Conservation (phyloP, 192 early-diverging fungal genomes). For the Hyaloraphidium curvatum region DNA sequence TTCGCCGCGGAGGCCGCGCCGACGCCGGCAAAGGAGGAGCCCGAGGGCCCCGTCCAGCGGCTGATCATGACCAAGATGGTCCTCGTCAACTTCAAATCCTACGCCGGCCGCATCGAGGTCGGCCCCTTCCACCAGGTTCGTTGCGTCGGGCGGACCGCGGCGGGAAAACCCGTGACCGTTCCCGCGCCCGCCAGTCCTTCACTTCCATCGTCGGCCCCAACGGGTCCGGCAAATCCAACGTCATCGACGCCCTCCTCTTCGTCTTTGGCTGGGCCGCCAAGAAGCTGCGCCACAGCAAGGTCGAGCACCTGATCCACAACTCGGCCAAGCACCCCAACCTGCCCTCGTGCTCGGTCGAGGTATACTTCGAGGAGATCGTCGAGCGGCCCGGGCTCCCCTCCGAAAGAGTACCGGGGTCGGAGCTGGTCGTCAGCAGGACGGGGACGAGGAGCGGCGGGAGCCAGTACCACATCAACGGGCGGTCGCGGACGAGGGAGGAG, state of each 20-base stretch:
- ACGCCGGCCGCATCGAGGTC: conserved; percentile 72
- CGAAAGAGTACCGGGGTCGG: conserved; percentile 20
- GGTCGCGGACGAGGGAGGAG: conserved; percentile 48
- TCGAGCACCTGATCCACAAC: conserved; percentile 88
- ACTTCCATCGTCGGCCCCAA: conserved; percentile 85
- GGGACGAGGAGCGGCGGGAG: conserved; percentile 45
- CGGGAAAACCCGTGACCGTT: neutral
- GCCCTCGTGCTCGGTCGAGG: conserved; percentile 63
- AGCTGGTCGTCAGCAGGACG: conserved; percentile 58
- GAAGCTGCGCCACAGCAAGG: conserved; percentile 91
- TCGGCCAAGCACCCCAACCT: conserved; percentile 56
- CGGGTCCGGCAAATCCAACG: conserved; percentile 96
- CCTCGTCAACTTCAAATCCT: conserved; percentile 91
- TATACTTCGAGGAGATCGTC: conserved; percentile 82
- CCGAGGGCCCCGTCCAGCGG: conserved; percentile 15
- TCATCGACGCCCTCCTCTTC: conserved; percentile 92
- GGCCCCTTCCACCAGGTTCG: conserved; percentile 91
- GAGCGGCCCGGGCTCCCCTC: conserved; percentile 21
- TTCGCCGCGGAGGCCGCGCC: too few relatives aligned
- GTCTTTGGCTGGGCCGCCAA: conserved; percentile 96
- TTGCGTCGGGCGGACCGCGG: neutral
- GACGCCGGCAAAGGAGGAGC: too few relatives aligned
- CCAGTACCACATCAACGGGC: conserved; percentile 54
- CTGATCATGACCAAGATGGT: conserved; percentile 68
- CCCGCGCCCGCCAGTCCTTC: conserved; percentile 30